A percentile compares a stretch with the other conserved stretches of the same genome.
Evolutionary conservation across 352 stramenopile genomes (phyloP).

Genomic region (Phytophthora fragariae): DNA sequence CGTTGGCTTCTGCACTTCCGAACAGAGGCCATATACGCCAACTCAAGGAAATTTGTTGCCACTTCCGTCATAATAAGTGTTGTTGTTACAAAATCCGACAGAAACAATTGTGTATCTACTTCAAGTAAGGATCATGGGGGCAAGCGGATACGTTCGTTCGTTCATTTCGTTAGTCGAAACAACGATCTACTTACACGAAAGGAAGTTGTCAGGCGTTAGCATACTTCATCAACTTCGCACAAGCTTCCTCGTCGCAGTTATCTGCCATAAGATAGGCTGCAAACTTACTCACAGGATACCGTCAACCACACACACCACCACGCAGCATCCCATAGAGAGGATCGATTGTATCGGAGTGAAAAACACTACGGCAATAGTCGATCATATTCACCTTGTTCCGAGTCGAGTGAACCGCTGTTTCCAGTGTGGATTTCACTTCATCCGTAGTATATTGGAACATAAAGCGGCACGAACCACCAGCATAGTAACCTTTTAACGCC

Average conservation of each 20-base stretch:
- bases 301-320: background rate
- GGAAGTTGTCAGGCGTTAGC: too few relatives aligned
- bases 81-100: too few relatives aligned
- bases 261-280: background rate
- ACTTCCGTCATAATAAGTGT: too few relatives aligned
- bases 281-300: background rate
- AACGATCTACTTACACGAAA: too few relatives aligned
- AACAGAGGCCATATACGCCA: too few relatives aligned
- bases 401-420: background rate
- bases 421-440: background rate
- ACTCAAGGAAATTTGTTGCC: background rate
- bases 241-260: background rate
- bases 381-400: background rate
- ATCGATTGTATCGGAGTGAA: background rate
- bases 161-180: too few relatives aligned
- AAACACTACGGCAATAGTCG: background rate
- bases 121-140: too few relatives aligned
- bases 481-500: background rate
- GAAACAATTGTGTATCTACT: too few relatives aligned
- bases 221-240: background rate
- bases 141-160: too few relatives aligned
- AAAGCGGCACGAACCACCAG: background rate
- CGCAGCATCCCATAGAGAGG: background rate
- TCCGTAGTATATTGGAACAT: background rate
- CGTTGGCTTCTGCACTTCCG: too few relatives aligned